Conservation (phyloP, 176 grass and related monocot genomes). For the Aegilops bicornis region DNA sequence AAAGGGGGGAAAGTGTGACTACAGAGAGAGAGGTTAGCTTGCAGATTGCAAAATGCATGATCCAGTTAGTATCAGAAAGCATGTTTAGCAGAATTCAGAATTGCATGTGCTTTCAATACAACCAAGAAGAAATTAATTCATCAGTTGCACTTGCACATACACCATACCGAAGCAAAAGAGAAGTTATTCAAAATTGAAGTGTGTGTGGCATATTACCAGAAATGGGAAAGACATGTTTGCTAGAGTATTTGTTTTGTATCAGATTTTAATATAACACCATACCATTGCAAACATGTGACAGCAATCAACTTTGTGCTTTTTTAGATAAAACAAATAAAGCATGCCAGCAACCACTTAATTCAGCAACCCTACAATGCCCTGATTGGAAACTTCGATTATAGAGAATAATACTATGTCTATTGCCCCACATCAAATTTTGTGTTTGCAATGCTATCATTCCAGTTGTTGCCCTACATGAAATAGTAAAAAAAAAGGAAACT, state of each 20-base stretch:
- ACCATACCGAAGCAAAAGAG: not conserved
- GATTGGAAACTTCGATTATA: not conserved
- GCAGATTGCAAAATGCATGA: not conserved
- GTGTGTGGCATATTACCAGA: not conserved
- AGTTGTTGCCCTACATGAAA: not conserved
- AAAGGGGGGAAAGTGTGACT: not conserved
- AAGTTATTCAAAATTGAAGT: not conserved
- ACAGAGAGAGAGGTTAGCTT: not conserved
- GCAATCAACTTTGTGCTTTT: not conserved
- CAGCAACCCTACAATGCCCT: not conserved
- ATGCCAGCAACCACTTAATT: constrained; percentile 5
- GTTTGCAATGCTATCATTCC: not conserved
- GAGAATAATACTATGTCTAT: not conserved
- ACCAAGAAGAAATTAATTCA: too few species aligned
- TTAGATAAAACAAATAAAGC: not conserved
- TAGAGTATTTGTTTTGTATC: not conserved
- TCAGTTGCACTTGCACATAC: not conserved
- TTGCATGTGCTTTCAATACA: constrained; percentile 1
- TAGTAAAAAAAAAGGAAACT: not conserved
- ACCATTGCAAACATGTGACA: not conserved
- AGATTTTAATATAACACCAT: not conserved
- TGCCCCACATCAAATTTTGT: not conserved
- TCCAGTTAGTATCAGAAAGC: not conserved
- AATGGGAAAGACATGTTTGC: not conserved
- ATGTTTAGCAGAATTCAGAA: not conserved